Evolutionary conservation across 768 basidiomycete genomes (phyloP).

Genomic region (Dioszegia crocea): DNA sequence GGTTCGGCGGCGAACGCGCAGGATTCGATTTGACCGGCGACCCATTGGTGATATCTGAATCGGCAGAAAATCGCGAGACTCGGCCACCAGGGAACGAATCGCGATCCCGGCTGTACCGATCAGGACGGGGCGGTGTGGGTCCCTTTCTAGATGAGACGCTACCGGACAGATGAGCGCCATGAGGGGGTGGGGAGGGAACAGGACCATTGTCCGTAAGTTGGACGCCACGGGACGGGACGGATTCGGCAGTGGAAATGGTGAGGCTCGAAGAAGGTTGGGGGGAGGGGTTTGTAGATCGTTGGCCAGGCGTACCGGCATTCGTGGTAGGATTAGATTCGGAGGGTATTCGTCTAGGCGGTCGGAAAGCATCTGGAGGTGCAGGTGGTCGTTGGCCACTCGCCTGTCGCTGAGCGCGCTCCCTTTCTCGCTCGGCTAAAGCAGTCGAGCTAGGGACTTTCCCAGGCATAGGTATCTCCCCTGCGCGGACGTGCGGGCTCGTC

Average conservation of each 20-base stretch:
- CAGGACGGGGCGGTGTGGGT: slow-evolving; percentile 31
- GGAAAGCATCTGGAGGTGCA: slow-evolving; percentile 50
- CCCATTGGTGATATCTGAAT: slow-evolving; percentile 39
- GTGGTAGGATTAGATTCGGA: slow-evolving; percentile 7
- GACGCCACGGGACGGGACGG: slow-evolving; percentile 14
- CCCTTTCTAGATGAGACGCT: not conserved
- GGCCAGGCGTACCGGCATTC: not conserved
- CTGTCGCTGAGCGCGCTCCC: slow-evolving; percentile 13
- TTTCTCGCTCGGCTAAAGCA: slow-evolving; percentile 27
- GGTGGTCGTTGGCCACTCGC: slow-evolving; percentile 35
- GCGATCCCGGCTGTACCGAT: slow-evolving; percentile 31
- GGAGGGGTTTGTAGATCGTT: slow-evolving; percentile 8
- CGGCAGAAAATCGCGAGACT: slow-evolving; percentile 37
- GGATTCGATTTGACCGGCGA: slow-evolving; percentile 31
- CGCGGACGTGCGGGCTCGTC: not conserved
- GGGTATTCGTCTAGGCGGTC: slow-evolving; percentile 37
- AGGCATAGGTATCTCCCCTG: slow-evolving; percentile 9
- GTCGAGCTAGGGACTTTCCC: slow-evolving; percentile 25
- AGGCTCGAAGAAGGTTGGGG: slow-evolving; percentile 10
- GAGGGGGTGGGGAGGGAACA: slow-evolving; percentile 8
- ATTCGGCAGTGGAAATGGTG: slow-evolving; percentile 11
- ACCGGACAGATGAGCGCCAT: not conserved
- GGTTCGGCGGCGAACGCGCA: slow-evolving; percentile 15
- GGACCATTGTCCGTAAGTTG: slow-evolving; percentile 11
- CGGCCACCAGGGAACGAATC: slow-evolving; percentile 23